Conservation (phyloP, 2,329 filamentous ascomycete genomes). For the Trichoderma cornu-damae region DNA sequence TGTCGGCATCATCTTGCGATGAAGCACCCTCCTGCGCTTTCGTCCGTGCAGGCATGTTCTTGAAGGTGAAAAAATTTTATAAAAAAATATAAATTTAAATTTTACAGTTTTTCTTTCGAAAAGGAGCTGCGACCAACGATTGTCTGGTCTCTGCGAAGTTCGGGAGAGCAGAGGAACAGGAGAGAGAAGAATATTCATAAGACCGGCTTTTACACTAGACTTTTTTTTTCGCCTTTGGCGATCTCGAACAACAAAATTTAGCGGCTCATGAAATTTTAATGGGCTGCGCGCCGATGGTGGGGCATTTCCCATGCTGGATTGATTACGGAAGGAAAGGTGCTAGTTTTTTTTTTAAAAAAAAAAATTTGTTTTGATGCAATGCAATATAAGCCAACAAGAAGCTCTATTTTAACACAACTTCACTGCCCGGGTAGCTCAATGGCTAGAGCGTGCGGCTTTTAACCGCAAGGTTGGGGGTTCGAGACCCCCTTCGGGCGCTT, state of each 20-base stretch:
- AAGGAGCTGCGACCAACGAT: no score
- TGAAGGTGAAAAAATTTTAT: neutral
- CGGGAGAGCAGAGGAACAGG: neutral
- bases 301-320: neutral
- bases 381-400: no score
- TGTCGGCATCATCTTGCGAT: constrained; percentile 37
- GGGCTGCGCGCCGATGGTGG: constrained; percentile 7
- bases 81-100: no score
- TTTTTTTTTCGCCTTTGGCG: neutral
- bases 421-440: constrained; percentile 31
- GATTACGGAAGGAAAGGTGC: constrained; percentile 7
- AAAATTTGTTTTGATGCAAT: no score
- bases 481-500: constrained; percentile 32
- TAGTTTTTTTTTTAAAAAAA: neutral
- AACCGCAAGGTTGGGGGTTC: constrained; percentile 33
- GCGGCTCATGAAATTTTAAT: constrained; percentile 15
- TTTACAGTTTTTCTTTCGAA: neutral
- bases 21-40: constrained; percentile 31
- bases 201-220: neutral
- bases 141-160: no score
- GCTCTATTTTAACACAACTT: no score
- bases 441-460: constrained; percentile 34
- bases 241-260: neutral
- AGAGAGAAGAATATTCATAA: no score
- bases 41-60: constrained; percentile 40